These are phyloP conservation scores for Mrakia gelida DNA, from an alignment of 768 basidiomycete genomes.

Conservation along the genomic window DNA sequence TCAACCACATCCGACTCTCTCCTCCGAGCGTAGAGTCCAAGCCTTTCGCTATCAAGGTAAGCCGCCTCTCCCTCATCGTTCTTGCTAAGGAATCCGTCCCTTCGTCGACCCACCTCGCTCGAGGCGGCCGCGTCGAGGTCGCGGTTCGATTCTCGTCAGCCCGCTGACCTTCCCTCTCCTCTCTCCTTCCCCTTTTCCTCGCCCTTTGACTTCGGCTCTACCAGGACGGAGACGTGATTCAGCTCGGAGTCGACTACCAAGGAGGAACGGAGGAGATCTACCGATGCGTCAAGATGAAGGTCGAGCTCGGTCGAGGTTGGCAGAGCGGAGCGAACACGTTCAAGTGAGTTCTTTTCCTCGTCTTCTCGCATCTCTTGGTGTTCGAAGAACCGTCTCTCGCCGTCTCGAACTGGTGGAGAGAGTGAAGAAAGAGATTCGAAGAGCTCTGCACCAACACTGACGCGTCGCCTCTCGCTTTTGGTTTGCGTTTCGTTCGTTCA, in stretches of 20 bases:
- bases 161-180: background rate
- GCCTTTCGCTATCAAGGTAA: constrained; percentile 61
- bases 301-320: constrained; percentile 89
- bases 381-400: background rate
- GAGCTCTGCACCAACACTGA: background rate
- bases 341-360: constrained; percentile 56
- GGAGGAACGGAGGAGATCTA: constrained; percentile 96
- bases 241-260: constrained; percentile 87
- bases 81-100: too few relatives aligned
- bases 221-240: constrained; percentile 81
- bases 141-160: background rate
- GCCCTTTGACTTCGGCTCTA: too few relatives aligned
- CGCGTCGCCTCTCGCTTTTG: background rate
- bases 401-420: background rate
- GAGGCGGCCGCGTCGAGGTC: background rate
- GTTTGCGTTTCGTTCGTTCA: constrained; percentile 30
- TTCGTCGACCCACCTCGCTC: background rate
- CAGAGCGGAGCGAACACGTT: constrained; percentile 82
- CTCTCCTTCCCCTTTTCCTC: background rate
- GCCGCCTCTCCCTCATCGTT: constrained; percentile 26
- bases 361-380: background rate
- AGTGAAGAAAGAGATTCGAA: background rate
- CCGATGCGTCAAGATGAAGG: constrained; percentile 90
- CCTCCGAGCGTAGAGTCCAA: constrained; percentile 75
- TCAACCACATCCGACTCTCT: constrained; percentile 88